Evolutionary conservation across 169 alveolate species (phyloP).

Genomic region (Perkinsus marinus): DNA sequence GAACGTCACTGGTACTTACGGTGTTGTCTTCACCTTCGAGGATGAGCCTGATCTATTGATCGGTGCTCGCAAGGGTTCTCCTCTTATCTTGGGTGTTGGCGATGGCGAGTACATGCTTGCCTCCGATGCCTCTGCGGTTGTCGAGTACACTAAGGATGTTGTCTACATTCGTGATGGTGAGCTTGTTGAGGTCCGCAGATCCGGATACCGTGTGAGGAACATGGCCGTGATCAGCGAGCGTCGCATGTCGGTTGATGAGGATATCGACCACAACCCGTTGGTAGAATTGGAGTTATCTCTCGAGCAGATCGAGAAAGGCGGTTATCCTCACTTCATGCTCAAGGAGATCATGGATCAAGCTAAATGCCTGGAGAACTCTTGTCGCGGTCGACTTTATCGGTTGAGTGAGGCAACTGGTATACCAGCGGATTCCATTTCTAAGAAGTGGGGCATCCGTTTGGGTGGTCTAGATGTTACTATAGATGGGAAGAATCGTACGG

Average conservation of each 20-base stretch:
- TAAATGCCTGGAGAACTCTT: constrained; percentile 13
- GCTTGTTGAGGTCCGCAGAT: not conserved
- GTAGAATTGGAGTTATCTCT: not conserved
- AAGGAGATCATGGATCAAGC: constrained; percentile 12
- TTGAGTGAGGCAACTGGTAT: not conserved
- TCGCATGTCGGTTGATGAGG: not conserved
- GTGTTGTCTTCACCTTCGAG: constrained; percentile 72
- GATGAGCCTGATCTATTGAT: constrained; percentile 66
- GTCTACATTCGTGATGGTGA: constrained; percentile 3
- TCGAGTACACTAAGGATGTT: not conserved
- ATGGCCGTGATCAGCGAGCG: not conserved
- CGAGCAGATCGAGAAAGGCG: constrained; percentile 9
- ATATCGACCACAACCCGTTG: not conserved
- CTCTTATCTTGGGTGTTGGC: constrained; percentile 63
- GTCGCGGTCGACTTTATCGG: not conserved
- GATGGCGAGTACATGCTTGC: not conserved
- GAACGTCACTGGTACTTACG: constrained; percentile 76
- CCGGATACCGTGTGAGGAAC: not conserved
- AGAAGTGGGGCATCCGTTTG: not conserved
- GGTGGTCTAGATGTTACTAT: not conserved
- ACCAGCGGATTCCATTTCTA: not conserved
- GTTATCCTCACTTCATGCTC: constrained; percentile 5
- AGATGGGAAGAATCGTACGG: not conserved
- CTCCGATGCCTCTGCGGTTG: constrained; percentile 4
- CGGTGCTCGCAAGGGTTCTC: constrained; percentile 83